Evolutionary conservation across 2,329 filamentous ascomycete genomes (phyloP).

Genomic region (Thielaviopsis euricoi): DNA sequence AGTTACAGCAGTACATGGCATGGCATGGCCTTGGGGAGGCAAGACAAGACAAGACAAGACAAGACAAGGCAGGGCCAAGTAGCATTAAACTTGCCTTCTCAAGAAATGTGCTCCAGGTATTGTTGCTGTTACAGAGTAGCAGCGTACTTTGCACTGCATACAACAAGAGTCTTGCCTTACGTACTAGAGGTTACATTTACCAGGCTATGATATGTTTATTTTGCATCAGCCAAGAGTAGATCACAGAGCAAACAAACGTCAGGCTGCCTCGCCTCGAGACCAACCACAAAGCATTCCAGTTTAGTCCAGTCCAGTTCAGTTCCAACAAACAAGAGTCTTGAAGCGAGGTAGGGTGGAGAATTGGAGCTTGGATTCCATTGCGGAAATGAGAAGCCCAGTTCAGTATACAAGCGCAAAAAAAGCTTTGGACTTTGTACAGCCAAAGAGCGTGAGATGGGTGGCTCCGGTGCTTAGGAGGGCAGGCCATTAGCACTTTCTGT

Average conservation of each 20-base stretch:
- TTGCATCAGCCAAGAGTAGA: background rate
- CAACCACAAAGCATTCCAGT: background rate
- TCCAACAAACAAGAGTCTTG: background rate
- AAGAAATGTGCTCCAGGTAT: background rate
- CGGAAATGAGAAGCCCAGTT: too few species aligned
- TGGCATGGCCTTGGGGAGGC: too few species aligned
- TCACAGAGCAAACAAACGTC: background rate
- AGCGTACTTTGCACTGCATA: background rate
- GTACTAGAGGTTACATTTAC: background rate
- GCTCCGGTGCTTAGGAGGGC: background rate
- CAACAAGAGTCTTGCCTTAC: background rate
- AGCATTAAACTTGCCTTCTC: background rate
- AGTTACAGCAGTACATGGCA: too few species aligned
- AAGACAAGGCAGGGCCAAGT: too few species aligned
- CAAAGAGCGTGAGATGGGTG: background rate
- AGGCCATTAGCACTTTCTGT: background rate
- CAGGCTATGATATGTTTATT: background rate
- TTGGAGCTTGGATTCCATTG: background rate
- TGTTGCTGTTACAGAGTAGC: background rate
- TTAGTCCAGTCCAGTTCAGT: background rate
- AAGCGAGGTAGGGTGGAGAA: too few species aligned
- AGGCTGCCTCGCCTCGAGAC: background rate
- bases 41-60: too few species aligned
- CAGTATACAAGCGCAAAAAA: too few species aligned
- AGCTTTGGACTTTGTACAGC: too few species aligned